Conservation (phyloP, 2,329 filamentous ascomycete genomes). For the Onygenales sp. region DNA sequence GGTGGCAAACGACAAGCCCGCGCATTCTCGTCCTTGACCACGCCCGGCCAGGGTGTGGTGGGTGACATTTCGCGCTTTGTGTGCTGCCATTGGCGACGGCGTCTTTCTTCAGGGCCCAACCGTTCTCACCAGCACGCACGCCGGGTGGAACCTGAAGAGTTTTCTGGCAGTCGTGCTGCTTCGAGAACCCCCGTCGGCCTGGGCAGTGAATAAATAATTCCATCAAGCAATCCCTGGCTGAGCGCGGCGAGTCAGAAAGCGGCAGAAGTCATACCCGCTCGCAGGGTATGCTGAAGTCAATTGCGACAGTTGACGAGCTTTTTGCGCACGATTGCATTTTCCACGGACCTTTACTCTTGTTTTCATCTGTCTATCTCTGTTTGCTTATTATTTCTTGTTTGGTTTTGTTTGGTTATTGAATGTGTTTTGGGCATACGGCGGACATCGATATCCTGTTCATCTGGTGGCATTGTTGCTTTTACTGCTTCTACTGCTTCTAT, state of each 20-base stretch:
- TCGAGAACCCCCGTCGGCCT: not conserved
- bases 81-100: not conserved
- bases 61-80: not conserved
- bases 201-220: not conserved
- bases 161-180: not conserved
- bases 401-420: not conserved
- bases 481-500: not conserved
- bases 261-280: not conserved
- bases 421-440: no score
- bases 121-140: not conserved
- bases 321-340: not conserved
- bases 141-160: not conserved
- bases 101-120: not conserved
- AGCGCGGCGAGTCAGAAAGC: not conserved
- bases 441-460: not conserved
- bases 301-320: not conserved
- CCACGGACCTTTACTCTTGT: not conserved
- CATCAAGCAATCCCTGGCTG: not conserved
- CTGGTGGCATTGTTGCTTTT: not conserved
- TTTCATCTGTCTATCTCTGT: not conserved
- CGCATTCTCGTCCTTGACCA: not conserved
- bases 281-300: not conserved
- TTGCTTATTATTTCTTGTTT: no score
- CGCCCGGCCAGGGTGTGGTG: not conserved
- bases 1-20: not conserved